Percentiles rank a stretch among this genome's conserved stretches.
Conservation (phyloP, 495 filamentous ascomycete species). For the Xanthoparmelia taractica region DNA sequence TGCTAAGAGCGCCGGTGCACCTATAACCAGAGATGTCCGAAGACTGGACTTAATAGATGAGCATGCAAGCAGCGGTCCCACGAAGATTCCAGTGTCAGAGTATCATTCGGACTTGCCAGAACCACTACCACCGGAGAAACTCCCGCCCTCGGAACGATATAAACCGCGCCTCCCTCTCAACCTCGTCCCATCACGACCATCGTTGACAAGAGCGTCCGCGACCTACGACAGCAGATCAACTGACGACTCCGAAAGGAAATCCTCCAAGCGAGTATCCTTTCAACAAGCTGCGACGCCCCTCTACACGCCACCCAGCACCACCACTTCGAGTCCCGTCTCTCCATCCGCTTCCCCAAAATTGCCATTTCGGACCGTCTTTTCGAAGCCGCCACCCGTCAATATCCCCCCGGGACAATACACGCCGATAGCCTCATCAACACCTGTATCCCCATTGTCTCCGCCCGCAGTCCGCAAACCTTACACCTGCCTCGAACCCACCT, state of each 20-base stretch:
- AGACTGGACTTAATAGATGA: background rate
- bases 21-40: background rate
- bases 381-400: background rate
- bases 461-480: background rate
- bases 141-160: background rate
- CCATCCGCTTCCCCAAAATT: background rate
- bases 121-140: background rate
- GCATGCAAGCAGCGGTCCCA: background rate
- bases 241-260: background rate
- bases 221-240: background rate
- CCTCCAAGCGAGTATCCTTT: background rate
- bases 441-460: background rate
- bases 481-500: background rate
- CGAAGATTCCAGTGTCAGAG: background rate
- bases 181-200: background rate
- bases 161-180: background rate
- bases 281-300: background rate
- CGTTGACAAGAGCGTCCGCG: background rate
- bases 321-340: slow-evolving; percentile 1
- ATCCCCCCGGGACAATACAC: slow-evolving; percentile 2
- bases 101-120: background rate
- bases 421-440: background rate
- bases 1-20: background rate
- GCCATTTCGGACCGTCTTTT: background rate
- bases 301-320: background rate